phyloP scores from a whole-genome alignment of 2,329 filamentous ascomycete species.

The Dryadomyces sulphureus region DNA sequence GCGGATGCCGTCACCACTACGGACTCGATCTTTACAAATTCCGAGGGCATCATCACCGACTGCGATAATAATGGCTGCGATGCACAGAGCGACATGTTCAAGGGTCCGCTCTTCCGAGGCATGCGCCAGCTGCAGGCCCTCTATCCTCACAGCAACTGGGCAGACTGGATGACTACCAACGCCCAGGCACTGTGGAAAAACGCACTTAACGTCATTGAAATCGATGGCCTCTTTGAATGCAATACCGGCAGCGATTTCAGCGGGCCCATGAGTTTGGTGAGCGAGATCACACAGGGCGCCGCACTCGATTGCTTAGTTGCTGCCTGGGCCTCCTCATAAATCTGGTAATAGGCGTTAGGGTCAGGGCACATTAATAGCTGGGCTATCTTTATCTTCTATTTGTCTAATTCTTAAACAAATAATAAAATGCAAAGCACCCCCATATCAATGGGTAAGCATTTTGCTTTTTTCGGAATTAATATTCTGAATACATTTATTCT shows the following conservation, averaged over 20 bases:
- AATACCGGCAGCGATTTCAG: neutral
- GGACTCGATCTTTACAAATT: conserved; percentile 15
- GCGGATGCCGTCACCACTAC: conserved; percentile 19
- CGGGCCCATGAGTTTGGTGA: neutral
- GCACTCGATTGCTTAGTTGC: neutral
- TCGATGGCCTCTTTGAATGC: neutral
- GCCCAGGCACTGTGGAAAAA: conserved; percentile 1
- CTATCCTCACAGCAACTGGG: neutral
- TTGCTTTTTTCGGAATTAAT: too few species aligned
- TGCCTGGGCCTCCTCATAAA: neutral
- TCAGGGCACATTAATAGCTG: too few species aligned
- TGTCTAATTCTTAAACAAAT: too few species aligned
- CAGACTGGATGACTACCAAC: neutral
- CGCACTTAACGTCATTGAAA: neutral
- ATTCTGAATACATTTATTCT: too few species aligned
- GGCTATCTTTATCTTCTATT: too few species aligned
- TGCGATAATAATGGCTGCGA: neutral
- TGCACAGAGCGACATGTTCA: conserved; percentile 1
- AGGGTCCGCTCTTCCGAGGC: conserved; percentile 4
- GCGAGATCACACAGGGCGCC: neutral
- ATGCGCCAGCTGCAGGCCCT: neutral
- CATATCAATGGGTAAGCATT: too few species aligned
- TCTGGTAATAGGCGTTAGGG: too few species aligned
- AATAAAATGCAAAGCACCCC: too few species aligned
- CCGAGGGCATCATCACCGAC: conserved; percentile 1